Conservation (phyloP, 306 rosid genomes). For the Oxytropis ochrocephala region DNA sequence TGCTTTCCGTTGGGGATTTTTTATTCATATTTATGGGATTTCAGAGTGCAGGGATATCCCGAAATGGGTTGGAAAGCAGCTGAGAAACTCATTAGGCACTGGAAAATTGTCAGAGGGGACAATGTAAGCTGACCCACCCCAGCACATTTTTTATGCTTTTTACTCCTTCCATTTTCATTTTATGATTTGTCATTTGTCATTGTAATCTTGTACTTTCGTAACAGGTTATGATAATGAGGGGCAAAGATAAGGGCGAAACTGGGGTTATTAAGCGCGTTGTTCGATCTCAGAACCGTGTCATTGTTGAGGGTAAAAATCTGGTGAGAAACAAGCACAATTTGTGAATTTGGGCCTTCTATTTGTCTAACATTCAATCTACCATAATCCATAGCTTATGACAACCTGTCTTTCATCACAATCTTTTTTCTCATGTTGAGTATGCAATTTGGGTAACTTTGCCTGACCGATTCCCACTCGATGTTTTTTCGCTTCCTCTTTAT, state of each 20-base stretch:
- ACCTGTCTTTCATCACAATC: not conserved
- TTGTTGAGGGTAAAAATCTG: slow-evolving; percentile 92
- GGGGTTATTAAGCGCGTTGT: slow-evolving; percentile 78
- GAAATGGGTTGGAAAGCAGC: slow-evolving; percentile 98
- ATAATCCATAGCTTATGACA: not conserved
- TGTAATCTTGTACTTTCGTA: not conserved
- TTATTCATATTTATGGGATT: not conserved
- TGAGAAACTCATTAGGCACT: slow-evolving; percentile 81
- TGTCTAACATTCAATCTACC: not conserved
- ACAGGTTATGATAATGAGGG: slow-evolving; percentile 88
- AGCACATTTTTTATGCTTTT: not conserved
- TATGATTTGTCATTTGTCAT: too few species aligned
- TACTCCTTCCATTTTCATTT: not conserved
- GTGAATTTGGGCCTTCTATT: not conserved
- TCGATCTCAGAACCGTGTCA: slow-evolving; percentile 88
- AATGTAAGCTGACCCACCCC: slow-evolving; percentile 36
- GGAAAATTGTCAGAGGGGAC: slow-evolving; percentile 90
- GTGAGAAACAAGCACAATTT: slow-evolving; percentile 30
- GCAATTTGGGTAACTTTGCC: not conserved
- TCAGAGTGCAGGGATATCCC: not conserved
- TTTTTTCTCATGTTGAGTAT: not conserved
- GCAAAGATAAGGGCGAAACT: slow-evolving; percentile 81
- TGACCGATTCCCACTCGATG: not conserved
- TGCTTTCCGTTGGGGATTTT: too few species aligned
- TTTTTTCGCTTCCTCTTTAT: not conserved